Evolutionary conservation across 805 yeast species (phyloP).

Genomic region (Candida insectalens): DNA sequence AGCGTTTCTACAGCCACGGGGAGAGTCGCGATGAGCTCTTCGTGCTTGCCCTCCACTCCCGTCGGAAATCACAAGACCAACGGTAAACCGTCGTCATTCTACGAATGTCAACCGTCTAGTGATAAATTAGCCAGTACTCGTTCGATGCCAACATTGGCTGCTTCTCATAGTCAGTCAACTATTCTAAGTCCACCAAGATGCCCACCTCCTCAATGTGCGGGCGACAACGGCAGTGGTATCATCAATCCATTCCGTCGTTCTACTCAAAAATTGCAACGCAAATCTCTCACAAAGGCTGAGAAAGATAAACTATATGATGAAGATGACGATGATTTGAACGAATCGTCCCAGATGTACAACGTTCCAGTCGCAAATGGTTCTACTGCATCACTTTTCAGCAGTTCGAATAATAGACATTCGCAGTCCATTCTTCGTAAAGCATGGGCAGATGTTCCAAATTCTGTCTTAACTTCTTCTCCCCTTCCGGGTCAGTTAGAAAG

Average conservation of each 20-base stretch:
- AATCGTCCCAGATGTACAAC: slow-evolving; percentile 36
- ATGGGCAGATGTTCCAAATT: slow-evolving; percentile 13
- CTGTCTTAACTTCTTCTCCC: slow-evolving; percentile 37
- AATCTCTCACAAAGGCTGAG: slow-evolving; percentile 15
- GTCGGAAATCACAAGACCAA: no score
- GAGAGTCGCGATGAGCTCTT: no score
- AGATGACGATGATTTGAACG: slow-evolving; percentile 18
- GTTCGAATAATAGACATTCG: slow-evolving; percentile 9
- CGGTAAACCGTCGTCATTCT: no score
- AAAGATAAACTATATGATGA: slow-evolving; percentile 23
- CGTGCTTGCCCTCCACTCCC: no score
- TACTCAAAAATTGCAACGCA: slow-evolving; percentile 2
- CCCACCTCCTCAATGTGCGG: no score
- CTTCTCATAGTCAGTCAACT: neutral
- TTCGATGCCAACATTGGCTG: slow-evolving; percentile 1
- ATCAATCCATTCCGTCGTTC: no score
- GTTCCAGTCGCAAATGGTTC: slow-evolving; percentile 38
- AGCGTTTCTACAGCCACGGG: no score
- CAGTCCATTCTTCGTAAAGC: slow-evolving; percentile 17
- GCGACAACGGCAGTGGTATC: no score
- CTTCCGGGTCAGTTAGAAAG: slow-evolving; percentile 30
- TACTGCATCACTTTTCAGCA: slow-evolving; percentile 20
- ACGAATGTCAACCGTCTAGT: neutral
- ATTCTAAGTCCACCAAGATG: no score
- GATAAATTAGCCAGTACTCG: neutral